These are phyloP conservation scores for Sophora flavescens DNA, from an alignment of 306 rosid species.

Conservation along the genomic window DNA sequence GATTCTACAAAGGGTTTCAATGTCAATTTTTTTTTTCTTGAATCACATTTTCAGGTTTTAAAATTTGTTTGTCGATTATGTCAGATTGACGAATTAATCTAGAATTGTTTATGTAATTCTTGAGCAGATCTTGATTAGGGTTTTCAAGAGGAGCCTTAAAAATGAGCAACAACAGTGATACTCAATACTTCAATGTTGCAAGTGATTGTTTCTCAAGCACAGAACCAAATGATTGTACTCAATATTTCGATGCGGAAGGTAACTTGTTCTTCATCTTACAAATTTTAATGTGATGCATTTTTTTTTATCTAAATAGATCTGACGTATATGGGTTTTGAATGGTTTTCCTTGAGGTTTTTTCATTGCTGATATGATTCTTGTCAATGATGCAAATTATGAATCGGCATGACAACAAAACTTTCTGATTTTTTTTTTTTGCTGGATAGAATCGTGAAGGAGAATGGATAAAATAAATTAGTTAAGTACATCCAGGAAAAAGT, in stretches of 20 bases:
- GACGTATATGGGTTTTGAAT: background rate
- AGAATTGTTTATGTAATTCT: background rate
- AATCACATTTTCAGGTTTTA: background rate
- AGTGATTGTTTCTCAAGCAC: background rate
- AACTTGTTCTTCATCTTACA: background rate
- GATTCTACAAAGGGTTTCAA: background rate
- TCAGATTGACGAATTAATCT: background rate
- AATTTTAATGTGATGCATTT: background rate
- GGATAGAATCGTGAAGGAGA: background rate
- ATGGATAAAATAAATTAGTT: too few species aligned
- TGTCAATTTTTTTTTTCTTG: background rate
- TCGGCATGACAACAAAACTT: background rate
- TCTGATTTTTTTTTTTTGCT: too few species aligned
- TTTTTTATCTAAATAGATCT: background rate
- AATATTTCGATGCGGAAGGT: background rate
- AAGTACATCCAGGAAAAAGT: background rate
- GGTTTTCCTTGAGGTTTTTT: too few species aligned
- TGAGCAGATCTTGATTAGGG: background rate
- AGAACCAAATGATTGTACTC: background rate
- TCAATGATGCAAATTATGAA: background rate
- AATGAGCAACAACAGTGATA: background rate
- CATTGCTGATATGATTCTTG: too few species aligned
- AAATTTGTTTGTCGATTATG: background rate
- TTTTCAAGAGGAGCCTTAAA: background rate
- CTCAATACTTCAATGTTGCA: background rate